These are phyloP conservation scores for Spergularia bocconei DNA, from an alignment of 148 eudicot species.

Conservation along the genomic window DNA sequence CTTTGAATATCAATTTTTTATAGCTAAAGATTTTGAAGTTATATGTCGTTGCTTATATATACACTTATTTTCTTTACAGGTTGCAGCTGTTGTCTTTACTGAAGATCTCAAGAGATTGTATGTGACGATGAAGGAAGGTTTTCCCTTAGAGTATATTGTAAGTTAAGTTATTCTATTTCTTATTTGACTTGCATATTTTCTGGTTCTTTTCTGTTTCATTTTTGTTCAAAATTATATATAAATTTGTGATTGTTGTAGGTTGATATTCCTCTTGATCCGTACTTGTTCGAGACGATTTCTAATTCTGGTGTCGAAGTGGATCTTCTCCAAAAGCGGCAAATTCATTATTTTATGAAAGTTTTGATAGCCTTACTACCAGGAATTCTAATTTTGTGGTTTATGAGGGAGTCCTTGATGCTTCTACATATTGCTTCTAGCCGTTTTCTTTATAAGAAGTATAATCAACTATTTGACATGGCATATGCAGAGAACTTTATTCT, in stretches of 20 bases:
- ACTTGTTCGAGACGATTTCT: constrained; percentile 78
- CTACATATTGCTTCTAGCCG: constrained; percentile 64
- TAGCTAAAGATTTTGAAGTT: not conserved
- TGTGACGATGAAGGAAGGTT: constrained; percentile 95
- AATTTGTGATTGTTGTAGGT: constrained; percentile 41
- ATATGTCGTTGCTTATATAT: not conserved
- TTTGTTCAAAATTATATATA: not conserved
- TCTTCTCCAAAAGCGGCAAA: constrained; percentile 82
- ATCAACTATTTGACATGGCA: constrained; percentile 81
- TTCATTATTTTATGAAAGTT: constrained; percentile 72
- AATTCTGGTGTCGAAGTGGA: constrained; percentile 87
- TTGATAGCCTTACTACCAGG: constrained; percentile 77
- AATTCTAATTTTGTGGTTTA: constrained; percentile 71
- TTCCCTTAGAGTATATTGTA: constrained; percentile 85
- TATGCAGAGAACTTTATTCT: constrained; percentile 76
- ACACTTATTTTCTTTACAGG: constrained; percentile 41
- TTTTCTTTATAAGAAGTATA: constrained; percentile 69
- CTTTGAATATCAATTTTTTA: not conserved
- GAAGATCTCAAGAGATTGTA: constrained; percentile 83
- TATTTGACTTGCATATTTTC: constrained; percentile 16
- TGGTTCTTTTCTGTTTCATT: constrained; percentile 21
- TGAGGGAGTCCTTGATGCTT: constrained; percentile 77
- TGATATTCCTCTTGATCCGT: constrained; percentile 95
- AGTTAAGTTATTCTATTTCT: constrained; percentile 26
- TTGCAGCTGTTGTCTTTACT: constrained; percentile 89